These are phyloP conservation scores for Toxoplasma gondii DNA, from an alignment of 169 alveolate genomes.

Conservation along the genomic window DNA sequence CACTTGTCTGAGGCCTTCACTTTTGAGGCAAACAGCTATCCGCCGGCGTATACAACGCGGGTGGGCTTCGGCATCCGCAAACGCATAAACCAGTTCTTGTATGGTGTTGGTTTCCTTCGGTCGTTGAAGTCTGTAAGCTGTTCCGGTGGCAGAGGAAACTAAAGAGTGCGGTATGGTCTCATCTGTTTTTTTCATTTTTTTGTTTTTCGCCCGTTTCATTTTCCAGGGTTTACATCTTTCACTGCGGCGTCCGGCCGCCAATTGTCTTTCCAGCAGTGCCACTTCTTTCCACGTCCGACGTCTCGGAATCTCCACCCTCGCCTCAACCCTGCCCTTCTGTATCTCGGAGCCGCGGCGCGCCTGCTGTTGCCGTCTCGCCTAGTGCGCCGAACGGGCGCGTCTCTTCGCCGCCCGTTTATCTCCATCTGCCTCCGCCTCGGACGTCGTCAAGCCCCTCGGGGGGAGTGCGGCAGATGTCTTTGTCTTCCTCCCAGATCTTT, in stretches of 20 bases:
- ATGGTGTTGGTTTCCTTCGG: too few relatives aligned
- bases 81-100: too few relatives aligned
- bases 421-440: background rate
- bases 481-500: background rate
- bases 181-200: too few relatives aligned
- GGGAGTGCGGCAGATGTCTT: background rate
- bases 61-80: too few relatives aligned
- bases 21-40: too few relatives aligned
- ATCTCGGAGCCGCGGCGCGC: background rate
- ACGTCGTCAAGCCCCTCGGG: background rate
- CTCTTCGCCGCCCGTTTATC: background rate
- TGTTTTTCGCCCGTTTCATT: too few relatives aligned
- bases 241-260: background rate
- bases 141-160: too few relatives aligned
- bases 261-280: background rate
- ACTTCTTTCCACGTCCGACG: background rate
- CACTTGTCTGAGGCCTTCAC: too few relatives aligned
- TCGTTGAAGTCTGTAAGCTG: too few relatives aligned
- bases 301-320: background rate
- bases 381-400: background rate
- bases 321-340: background rate
- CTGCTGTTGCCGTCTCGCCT: background rate
- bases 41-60: too few relatives aligned
- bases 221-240: background rate
- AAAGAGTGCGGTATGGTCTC: too few relatives aligned